These are phyloP conservation scores for Pseudozyma thailandica DNA, from an alignment of 1,284 basidiomycete genomes.

Conservation along the genomic window DNA sequence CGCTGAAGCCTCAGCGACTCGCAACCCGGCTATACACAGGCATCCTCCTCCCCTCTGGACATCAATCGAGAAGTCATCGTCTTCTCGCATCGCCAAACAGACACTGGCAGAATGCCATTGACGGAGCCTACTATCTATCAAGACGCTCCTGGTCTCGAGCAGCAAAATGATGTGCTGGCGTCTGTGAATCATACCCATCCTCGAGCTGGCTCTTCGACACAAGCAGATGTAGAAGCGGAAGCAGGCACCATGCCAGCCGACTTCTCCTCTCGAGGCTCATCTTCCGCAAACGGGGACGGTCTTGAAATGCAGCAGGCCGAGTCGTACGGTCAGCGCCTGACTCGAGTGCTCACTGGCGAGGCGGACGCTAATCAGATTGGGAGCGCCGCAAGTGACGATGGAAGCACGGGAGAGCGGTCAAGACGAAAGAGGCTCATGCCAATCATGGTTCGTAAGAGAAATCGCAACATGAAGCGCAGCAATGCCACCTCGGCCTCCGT, in stretches of 20 bases:
- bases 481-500: background rate
- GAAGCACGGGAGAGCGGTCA: slow-evolving; percentile 3
- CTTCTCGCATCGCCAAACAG: background rate
- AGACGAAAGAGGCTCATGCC: slow-evolving; percentile 7
- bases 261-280: background rate
- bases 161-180: slow-evolving; percentile 22
- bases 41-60: background rate
- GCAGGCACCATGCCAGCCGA: background rate
- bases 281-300: background rate
- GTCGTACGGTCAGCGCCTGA: slow-evolving; percentile 33
- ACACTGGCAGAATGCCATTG: slow-evolving; percentile 6
- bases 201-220: background rate
- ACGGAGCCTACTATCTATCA: slow-evolving; percentile 22
- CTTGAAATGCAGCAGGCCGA: slow-evolving; percentile 19
- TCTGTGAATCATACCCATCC: slow-evolving; percentile 20
- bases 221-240: slow-evolving; percentile 24
- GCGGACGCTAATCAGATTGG: background rate
- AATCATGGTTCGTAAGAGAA: slow-evolving; percentile 1
- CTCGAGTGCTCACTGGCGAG: slow-evolving; percentile 37
- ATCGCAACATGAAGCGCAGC: background rate
- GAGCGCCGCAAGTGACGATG: background rate
- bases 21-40: background rate
- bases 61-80: background rate
- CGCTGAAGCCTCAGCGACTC: background rate
- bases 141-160: slow-evolving; percentile 41